Evolutionary conservation across 805 yeast genomes (phyloP).

Genomic region (Allodekkera sacchari): DNA sequence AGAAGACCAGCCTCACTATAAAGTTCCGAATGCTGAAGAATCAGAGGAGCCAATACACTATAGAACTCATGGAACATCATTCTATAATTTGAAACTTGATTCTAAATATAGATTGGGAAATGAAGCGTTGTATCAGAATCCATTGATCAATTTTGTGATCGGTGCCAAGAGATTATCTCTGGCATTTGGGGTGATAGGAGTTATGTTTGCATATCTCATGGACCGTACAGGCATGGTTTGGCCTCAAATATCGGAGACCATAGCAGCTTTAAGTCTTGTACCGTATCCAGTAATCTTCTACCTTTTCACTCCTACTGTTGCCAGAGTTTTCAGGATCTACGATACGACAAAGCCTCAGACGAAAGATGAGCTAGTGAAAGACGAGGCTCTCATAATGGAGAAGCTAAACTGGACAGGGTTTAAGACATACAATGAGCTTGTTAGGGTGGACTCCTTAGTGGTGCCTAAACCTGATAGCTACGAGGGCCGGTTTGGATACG

Average conservation of each 20-base stretch:
- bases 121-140: slow-evolving; percentile 57
- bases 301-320: slow-evolving; percentile 58
- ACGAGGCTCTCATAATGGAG: slow-evolving; percentile 63
- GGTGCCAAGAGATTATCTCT: slow-evolving; percentile 53
- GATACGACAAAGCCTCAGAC: slow-evolving; percentile 57
- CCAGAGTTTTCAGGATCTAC: slow-evolving; percentile 64
- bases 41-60: slow-evolving; percentile 14
- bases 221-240: slow-evolving; percentile 45
- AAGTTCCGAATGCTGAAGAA: slow-evolving; percentile 17
- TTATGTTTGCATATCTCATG: slow-evolving; percentile 54
- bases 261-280: slow-evolving; percentile 34
- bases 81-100: slow-evolving; percentile 31
- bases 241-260: slow-evolving; percentile 34
- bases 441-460: slow-evolving; percentile 40
- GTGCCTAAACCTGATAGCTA: slow-evolving; percentile 23
- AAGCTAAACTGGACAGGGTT: slow-evolving; percentile 63
- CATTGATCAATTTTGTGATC: slow-evolving; percentile 53
- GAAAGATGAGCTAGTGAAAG: slow-evolving; percentile 45
- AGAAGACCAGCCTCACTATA: slow-evolving; percentile 21
- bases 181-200: slow-evolving; percentile 52
- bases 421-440: slow-evolving; percentile 52
- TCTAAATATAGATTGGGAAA: slow-evolving; percentile 46
- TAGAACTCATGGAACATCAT: slow-evolving; percentile 24
- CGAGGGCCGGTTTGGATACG: slow-evolving; percentile 38
- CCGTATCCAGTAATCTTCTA: slow-evolving; percentile 53